Evolutionary conservation across 2,329 filamentous ascomycete species (phyloP).

Genomic region (Graphilbum sp.): DNA sequence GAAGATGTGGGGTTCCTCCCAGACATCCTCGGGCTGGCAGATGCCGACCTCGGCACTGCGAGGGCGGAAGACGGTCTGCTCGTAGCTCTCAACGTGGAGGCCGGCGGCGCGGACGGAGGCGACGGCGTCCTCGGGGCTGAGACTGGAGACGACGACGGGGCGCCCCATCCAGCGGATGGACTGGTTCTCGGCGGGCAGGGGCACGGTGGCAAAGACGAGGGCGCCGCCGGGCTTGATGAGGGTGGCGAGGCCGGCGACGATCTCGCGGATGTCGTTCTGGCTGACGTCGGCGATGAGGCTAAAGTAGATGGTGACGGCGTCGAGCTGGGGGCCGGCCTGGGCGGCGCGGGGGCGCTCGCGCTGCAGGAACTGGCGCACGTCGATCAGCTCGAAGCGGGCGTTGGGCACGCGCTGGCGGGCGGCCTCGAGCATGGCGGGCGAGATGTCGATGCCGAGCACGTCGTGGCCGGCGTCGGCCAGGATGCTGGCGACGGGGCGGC

Average conservation of each 20-base stretch:
- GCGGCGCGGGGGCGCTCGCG: slow-evolving; percentile 1
- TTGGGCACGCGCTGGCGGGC: slow-evolving; percentile 11
- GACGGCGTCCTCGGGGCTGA: slow-evolving; percentile 10
- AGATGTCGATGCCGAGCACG: slow-evolving; percentile 15
- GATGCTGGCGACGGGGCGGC: slow-evolving; percentile 11
- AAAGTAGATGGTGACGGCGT: slow-evolving; percentile 14
- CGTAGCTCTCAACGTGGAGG: slow-evolving; percentile 9
- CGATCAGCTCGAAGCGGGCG: slow-evolving; percentile 12
- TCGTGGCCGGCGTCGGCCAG: slow-evolving; percentile 15
- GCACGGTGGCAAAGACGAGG: slow-evolving; percentile 23
- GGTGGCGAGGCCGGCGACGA: slow-evolving; percentile 12
- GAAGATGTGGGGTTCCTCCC: slow-evolving; percentile 15
- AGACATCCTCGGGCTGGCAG: slow-evolving; percentile 12
- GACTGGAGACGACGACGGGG: slow-evolving; percentile 12
- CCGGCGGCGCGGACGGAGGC: slow-evolving; percentile 9
- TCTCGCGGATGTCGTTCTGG: slow-evolving; percentile 12
- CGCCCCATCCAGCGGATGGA: slow-evolving; percentile 14
- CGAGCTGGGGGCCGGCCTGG: slow-evolving; percentile 1
- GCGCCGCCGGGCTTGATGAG: slow-evolving; percentile 18
- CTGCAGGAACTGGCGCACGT: slow-evolving; percentile 11
- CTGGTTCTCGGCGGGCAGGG: slow-evolving; percentile 10
- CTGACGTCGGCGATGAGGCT: slow-evolving; percentile 13
- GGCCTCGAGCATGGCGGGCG: slow-evolving; percentile 12
- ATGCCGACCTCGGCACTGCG: slow-evolving; percentile 12
- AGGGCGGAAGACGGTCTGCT: slow-evolving; percentile 9